Evolutionary conservation across 345 rosid genomes (phyloP).

Genomic region (Linum tenue): DNA sequence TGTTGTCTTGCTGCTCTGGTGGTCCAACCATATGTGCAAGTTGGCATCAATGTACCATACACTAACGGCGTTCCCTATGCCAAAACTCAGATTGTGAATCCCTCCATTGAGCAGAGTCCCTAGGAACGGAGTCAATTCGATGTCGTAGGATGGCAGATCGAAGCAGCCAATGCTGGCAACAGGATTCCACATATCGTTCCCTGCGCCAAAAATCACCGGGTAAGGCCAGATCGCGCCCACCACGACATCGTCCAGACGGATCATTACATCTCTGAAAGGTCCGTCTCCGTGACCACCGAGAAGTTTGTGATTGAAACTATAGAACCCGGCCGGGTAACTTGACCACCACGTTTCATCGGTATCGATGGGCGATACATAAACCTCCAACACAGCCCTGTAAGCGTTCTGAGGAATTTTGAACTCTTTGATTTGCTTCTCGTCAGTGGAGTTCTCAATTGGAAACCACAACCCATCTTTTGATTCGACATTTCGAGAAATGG

Average conservation of each 20-base stretch:
- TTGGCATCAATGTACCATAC: constrained; percentile 70
- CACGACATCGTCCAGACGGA: constrained; percentile 47
- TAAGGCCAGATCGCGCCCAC: constrained; percentile 81
- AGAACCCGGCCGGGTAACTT: constrained; percentile 55
- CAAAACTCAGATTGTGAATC: constrained; percentile 48
- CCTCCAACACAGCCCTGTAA: constrained; percentile 6
- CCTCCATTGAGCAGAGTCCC: constrained; percentile 56
- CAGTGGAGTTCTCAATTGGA: constrained; percentile 16
- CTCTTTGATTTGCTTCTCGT: constrained; percentile 30
- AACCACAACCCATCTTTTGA: constrained; percentile 53
- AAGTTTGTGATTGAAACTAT: constrained; percentile 48
- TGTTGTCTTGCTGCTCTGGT: constrained; percentile 30
- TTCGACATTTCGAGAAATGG: constrained; percentile 38
- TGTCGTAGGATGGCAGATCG: constrained; percentile 72
- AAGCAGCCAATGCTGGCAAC: constrained; percentile 71
- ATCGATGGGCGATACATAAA: constrained; percentile 82
- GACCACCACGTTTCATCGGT: constrained; percentile 80
- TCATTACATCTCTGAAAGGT: constrained; percentile 81
- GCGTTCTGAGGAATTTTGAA: constrained; percentile 24
- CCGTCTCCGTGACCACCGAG: constrained; percentile 59
- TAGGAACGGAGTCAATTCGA: constrained; percentile 68
- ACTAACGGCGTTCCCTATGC: constrained; percentile 65
- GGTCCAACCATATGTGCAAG: constrained; percentile 21
- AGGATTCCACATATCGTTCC: constrained; percentile 82
- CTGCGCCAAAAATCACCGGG: constrained; percentile 75